Percentiles rank a stretch among this genome's conserved stretches.
Conservation (phyloP, 2,329 filamentous ascomycete genomes). For the Fusarium udum region DNA sequence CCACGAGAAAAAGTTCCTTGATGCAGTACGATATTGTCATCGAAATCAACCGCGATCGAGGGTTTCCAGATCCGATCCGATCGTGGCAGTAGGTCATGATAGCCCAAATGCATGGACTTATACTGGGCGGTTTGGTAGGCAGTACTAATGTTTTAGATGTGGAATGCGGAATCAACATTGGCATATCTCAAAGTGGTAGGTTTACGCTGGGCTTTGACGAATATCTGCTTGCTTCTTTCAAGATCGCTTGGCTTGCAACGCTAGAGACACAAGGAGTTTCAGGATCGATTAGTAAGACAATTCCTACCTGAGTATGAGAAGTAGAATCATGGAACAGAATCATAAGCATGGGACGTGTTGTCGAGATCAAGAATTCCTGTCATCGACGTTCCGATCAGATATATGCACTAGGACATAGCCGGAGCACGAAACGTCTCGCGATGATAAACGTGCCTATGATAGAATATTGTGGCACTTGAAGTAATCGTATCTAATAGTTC, state of each 20-base stretch:
- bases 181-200: not conserved
- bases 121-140: fast-evolving
- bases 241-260: fast-evolving
- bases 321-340: not conserved
- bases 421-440: not conserved
- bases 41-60: not conserved
- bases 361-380: not conserved
- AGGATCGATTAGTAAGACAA: not conserved
- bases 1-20: not conserved
- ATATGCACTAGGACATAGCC: not conserved
- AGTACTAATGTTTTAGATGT: not conserved
- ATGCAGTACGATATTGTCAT: not conserved
- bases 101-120: not conserved
- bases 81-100: not conserved
- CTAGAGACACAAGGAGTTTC: not conserved
- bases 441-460: not conserved
- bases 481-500: not conserved
- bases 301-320: not conserved
- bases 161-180: not conserved
- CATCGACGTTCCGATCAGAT: not conserved
- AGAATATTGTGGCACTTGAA: not conserved
- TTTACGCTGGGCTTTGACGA: not conserved
- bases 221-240: not conserved
- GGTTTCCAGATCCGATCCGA: not conserved
- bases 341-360: not conserved